Percentiles rank a stretch among this genome's conserved stretches.
Evolutionary conservation across 169 alveolate genomes (phyloP).

Genomic region (Perkinsus marinus): DNA sequence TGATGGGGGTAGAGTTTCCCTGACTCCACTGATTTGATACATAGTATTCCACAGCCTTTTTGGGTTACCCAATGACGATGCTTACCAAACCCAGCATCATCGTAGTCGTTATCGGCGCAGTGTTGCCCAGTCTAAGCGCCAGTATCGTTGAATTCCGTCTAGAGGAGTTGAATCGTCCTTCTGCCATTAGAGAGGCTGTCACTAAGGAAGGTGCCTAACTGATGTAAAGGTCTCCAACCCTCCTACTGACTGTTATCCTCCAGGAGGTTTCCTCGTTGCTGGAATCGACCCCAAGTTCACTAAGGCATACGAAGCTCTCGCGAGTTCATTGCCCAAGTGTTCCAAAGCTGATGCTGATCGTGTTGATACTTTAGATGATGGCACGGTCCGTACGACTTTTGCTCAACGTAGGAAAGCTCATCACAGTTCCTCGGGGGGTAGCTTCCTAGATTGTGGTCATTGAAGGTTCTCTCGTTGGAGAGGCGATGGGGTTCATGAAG

Average conservation of each 20-base stretch:
- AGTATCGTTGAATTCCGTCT: too few species aligned
- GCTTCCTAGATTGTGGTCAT: not conserved
- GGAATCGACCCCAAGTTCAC: not conserved
- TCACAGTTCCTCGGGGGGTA: too few species aligned
- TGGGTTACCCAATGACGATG: too few species aligned
- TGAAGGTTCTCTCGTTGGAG: too few species aligned
- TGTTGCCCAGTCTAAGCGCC: too few species aligned
- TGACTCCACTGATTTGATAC: too few species aligned
- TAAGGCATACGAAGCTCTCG: not conserved
- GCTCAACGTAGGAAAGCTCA: not conserved
- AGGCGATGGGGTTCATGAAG: too few species aligned
- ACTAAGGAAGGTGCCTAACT: not conserved
- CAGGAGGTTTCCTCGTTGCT: not conserved
- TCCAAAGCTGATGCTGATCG: not conserved
- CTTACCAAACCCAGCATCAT: too few species aligned
- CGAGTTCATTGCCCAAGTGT: not conserved
- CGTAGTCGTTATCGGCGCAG: too few species aligned
- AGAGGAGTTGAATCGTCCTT: too few species aligned
- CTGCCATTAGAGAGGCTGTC: not conserved
- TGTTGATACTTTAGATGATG: not conserved
- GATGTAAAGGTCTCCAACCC: not conserved
- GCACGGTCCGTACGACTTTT: not conserved
- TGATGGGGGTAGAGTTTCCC: too few species aligned
- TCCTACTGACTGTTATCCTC: not conserved
- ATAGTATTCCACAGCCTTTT: too few species aligned